Conservation (phyloP, 345 rosid genomes). For the Populus euphratica region DNA sequence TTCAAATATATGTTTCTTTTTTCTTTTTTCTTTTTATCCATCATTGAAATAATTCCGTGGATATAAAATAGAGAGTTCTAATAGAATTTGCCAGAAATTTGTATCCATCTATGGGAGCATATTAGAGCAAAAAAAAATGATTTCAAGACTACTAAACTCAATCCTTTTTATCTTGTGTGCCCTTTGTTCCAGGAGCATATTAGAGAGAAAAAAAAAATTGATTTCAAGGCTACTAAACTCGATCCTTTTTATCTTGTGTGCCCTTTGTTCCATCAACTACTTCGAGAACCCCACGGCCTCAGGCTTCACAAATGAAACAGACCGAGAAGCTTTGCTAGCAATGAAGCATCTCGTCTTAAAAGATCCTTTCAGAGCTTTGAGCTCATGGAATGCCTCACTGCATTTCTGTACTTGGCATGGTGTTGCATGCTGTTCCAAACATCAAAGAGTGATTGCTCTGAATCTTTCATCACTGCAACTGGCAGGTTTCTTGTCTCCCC, state of each 20-base stretch:
- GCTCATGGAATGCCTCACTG: background rate
- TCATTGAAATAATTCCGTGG: too few species aligned
- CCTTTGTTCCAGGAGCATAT: background rate
- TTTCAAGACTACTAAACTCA: too few species aligned
- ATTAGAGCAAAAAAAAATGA: too few species aligned
- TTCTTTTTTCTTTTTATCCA: too few species aligned
- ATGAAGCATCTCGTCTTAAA: background rate
- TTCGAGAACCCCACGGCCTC: background rate
- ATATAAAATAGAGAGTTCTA: too few species aligned
- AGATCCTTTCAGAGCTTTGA: background rate
- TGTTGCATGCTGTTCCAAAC: constrained; percentile 14
- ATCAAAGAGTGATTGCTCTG: constrained; percentile 15
- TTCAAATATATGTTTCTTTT: too few species aligned
- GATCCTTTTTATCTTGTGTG: too few species aligned
- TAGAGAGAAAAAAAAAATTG: too few species aligned
- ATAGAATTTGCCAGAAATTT: too few species aligned
- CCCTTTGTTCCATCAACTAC: background rate
- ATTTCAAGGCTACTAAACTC: too few species aligned
- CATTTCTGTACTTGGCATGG: constrained; percentile 28
- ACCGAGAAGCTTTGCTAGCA: background rate
- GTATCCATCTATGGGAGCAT: too few species aligned
- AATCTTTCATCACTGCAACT: background rate
- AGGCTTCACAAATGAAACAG: background rate
- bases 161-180: too few species aligned
- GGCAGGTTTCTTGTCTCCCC: constrained; percentile 27